These are phyloP conservation scores for Microbotryum intermedium DNA, from an alignment of 1,284 basidiomycete genomes.

Conservation along the genomic window DNA sequence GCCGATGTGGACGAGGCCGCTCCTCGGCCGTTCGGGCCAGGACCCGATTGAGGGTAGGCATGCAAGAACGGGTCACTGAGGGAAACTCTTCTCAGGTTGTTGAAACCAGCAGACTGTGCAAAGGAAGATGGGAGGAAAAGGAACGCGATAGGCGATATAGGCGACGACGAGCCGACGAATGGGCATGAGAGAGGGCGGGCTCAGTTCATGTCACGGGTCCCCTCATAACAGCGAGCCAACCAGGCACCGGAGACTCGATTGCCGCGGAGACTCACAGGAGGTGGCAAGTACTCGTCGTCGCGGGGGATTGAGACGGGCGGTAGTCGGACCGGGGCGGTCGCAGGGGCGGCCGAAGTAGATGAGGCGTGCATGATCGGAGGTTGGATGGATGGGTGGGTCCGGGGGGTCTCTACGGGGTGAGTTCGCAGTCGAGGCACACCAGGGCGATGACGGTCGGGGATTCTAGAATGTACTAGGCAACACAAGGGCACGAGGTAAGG, in stretches of 20 bases:
- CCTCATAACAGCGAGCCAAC: background rate
- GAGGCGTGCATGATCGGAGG: no score
- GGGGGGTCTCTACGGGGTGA: no score
- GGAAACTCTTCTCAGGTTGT: conserved; percentile 9
- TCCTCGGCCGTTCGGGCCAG: no score
- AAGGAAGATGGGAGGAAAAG: background rate
- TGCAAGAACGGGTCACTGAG: conserved; percentile 27
- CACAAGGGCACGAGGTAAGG: no score
- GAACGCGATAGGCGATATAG: background rate
- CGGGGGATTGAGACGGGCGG: conserved; percentile 11
- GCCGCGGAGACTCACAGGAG: conserved; percentile 1
- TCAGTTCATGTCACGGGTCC: background rate
- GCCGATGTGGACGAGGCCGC: no score
- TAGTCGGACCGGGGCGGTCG: conserved; percentile 3
- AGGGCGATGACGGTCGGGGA: no score
- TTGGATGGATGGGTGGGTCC: no score
- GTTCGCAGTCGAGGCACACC: no score
- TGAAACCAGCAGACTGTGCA: conserved; percentile 2
- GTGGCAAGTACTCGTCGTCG: background rate
- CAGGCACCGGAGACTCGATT: background rate
- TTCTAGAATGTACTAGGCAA: no score
- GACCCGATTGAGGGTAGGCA: conserved; percentile 14
- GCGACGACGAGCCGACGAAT: background rate
- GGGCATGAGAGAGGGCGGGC: background rate
- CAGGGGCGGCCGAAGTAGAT: background rate